Percentiles rank a stretch among this genome's conserved stretches.
phyloP scores from a whole-genome alignment of 768 basidiomycete genomes.

The Kwoniella sp. region DNA sequence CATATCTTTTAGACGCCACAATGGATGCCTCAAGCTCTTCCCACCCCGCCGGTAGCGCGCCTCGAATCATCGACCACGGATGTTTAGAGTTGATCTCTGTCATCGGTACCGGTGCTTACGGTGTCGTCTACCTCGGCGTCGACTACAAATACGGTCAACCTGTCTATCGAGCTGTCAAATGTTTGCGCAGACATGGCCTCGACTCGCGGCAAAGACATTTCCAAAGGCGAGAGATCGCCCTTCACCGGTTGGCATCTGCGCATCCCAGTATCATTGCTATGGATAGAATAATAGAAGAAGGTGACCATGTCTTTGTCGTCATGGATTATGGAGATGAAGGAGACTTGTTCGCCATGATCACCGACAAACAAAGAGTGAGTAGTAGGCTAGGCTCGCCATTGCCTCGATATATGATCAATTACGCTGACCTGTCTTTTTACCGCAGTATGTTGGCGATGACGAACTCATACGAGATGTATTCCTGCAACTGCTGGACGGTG shows the following conservation, averaged over 20 bases:
- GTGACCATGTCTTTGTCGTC: constrained; percentile 46
- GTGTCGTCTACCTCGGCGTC: constrained; percentile 83
- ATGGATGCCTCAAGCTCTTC: constrained; percentile 26
- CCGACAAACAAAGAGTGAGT: constrained; percentile 52
- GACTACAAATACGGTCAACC: constrained; percentile 57
- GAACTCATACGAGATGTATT: constrained; percentile 83
- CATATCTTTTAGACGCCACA: background rate
- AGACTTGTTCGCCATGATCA: constrained; percentile 54
- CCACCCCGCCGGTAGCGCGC: constrained; percentile 61
- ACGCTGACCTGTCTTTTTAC: constrained; percentile 58
- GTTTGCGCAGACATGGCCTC: constrained; percentile 64
- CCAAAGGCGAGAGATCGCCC: constrained; percentile 68
- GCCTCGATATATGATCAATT: no score
- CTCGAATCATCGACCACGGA: constrained; percentile 70
- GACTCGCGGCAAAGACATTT: constrained; percentile 66
- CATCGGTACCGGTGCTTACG: constrained; percentile 89
- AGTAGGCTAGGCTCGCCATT: no score
- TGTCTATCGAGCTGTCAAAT: constrained; percentile 82
- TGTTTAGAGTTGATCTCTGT: constrained; percentile 79
- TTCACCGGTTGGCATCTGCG: constrained; percentile 57
- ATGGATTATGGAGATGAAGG: constrained; percentile 55
- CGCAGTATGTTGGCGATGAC: constrained; percentile 58
- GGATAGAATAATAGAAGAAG: constrained; percentile 49
- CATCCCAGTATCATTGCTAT: constrained; percentile 48
- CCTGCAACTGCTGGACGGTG: constrained; percentile 86